These are phyloP conservation scores for Tinospora cordifolia DNA, from an alignment of 164 flowering plant genomes.

Conservation along the genomic window DNA sequence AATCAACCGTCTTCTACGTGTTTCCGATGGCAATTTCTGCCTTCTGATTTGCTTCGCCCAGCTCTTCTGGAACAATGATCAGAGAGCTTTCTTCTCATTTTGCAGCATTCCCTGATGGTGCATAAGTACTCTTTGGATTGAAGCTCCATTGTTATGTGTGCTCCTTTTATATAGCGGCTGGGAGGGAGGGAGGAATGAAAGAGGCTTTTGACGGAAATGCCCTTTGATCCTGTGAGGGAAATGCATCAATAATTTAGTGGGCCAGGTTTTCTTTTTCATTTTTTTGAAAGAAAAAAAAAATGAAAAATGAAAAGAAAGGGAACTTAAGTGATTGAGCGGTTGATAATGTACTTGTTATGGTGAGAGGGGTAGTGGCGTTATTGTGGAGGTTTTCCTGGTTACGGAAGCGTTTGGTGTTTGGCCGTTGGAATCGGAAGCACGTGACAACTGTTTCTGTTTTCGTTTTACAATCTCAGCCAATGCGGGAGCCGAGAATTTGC, in stretches of 20 bases:
- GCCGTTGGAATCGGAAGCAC: not conserved
- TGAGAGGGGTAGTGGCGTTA: not conserved
- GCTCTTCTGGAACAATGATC: not conserved
- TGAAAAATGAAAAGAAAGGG: too few relatives aligned
- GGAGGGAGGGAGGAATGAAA: not conserved
- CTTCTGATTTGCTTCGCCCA: constrained; percentile 11
- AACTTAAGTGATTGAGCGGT: too few relatives aligned
- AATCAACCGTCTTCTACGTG: constrained; percentile 33
- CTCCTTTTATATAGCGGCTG: not conserved
- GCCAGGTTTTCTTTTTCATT: not conserved
- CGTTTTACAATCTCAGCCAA: not conserved
- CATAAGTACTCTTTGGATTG: not conserved
- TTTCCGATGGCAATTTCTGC: constrained; percentile 31
- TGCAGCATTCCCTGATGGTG: constrained; percentile 25
- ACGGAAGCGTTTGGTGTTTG: not conserved
- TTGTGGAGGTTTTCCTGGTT: not conserved
- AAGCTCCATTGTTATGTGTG: not conserved
- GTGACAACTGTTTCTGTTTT: not conserved
- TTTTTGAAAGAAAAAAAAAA: too few relatives aligned
- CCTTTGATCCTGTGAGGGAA: not conserved
- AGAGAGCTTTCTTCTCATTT: constrained; percentile 19
- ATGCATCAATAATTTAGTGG: not conserved
- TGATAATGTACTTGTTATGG: not conserved
- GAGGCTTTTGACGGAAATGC: not conserved
- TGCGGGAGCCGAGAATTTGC: too few relatives aligned